These are phyloP conservation scores for Metschnikowia proteae DNA, from an alignment of 805 yeast species.

Conservation along the genomic window DNA sequence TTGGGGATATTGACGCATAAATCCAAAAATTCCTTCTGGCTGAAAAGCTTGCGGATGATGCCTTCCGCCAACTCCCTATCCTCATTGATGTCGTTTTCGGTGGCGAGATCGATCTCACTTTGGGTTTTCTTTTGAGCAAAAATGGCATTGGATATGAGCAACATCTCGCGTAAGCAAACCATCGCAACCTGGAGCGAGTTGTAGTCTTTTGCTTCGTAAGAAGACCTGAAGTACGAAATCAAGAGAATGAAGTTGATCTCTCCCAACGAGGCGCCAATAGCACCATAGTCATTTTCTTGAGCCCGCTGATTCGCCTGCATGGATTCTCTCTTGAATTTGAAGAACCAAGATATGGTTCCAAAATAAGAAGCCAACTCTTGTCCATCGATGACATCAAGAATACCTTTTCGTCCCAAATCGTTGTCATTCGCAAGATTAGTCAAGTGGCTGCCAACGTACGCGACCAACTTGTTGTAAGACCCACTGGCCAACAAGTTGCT, in stretches of 20 bases:
- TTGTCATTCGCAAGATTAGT: constrained; percentile 16
- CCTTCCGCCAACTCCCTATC: constrained; percentile 51
- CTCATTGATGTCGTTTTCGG: constrained; percentile 42
- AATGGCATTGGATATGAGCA: constrained; percentile 47
- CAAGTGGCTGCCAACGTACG: constrained; percentile 39
- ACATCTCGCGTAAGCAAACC: constrained; percentile 60
- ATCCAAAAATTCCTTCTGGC: constrained; percentile 56
- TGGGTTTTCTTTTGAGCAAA: constrained; percentile 23
- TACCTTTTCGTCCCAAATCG: constrained; percentile 20
- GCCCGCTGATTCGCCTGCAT: constrained; percentile 4
- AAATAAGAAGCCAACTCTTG: constrained; percentile 47
- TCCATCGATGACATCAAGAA: constrained; percentile 29
- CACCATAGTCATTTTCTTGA: constrained; percentile 30
- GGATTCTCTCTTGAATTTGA: constrained; percentile 54
- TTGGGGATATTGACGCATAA: constrained; percentile 58
- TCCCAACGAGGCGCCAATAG: constrained; percentile 54
- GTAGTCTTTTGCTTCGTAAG: constrained; percentile 45
- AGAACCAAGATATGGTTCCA: constrained; percentile 68
- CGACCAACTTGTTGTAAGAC: constrained; percentile 66
- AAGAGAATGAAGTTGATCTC: constrained; percentile 59
- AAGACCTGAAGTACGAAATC: constrained; percentile 41
- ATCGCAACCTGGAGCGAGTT: constrained; percentile 67
- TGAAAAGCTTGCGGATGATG: constrained; percentile 65
- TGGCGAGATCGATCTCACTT: constrained; percentile 12
- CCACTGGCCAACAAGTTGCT: constrained; percentile 61